A percentile compares a stretch with the other conserved stretches of the same genome.
Evolutionary conservation across 345 rosid species (phyloP).

Genomic region (Psidium guajava): DNA sequence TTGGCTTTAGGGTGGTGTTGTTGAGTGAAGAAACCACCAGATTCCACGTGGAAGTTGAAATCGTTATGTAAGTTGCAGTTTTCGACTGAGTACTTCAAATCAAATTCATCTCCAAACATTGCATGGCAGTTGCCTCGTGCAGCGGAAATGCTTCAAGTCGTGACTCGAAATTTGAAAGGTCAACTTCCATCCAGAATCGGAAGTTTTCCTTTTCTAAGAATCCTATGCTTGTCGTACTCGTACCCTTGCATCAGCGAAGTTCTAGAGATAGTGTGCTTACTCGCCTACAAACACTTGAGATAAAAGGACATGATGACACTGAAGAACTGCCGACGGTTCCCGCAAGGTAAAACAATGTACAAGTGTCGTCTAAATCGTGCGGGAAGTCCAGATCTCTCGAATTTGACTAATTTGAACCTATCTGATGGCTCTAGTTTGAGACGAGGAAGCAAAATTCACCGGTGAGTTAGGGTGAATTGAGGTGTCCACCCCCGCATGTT

Average conservation of each 20-base stretch:
- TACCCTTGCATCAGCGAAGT: not conserved
- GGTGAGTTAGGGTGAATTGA: not conserved
- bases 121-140: not conserved
- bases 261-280: not conserved
- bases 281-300: rapidly evolving
- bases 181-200: not conserved
- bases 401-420: not conserved
- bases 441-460: not conserved
- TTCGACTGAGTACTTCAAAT: not conserved
- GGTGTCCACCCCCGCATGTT: no score
- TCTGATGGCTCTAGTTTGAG: not conserved
- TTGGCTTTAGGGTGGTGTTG: not conserved
- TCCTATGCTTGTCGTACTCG: not conserved
- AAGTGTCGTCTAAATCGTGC: not conserved
- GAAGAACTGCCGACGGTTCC: rapidly evolving
- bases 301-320: no score
- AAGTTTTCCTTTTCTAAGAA: not conserved
- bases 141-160: not conserved
- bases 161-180: not conserved
- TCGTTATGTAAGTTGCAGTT: not conserved
- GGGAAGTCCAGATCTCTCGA: not conserved
- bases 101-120: not conserved
- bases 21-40: not conserved
- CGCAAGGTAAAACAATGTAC: not conserved
- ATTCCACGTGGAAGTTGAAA: not conserved